phyloP scores from a whole-genome alignment of 352 stramenopile species.

The Pythium utonaiense region DNA sequence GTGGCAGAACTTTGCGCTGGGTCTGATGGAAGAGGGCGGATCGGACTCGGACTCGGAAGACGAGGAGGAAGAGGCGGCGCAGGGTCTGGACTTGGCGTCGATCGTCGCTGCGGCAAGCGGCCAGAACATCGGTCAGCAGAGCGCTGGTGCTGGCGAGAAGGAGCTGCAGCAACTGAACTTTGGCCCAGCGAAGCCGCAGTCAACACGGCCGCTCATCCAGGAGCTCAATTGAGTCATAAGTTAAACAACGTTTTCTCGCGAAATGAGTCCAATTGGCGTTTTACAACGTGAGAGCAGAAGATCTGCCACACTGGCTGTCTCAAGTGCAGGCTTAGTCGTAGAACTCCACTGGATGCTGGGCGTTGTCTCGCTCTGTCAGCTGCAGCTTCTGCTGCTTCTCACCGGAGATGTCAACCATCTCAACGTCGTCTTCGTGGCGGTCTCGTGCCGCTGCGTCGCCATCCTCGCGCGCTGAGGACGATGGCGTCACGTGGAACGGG shows the following conservation, averaged over 20 bases:
- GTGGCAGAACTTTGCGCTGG: constrained; percentile 83
- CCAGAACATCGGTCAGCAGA: neutral
- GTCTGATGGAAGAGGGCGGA: constrained; percentile 51
- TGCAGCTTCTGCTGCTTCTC: constrained; percentile 54
- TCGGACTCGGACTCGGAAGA: constrained; percentile 27
- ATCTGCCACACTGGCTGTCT: neutral
- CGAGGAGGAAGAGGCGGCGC: constrained; percentile 25
- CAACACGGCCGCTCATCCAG: constrained; percentile 65
- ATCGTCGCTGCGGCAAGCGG: constrained; percentile 9
- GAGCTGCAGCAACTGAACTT: constrained; percentile 33
- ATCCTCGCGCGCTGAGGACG: constrained; percentile 38
- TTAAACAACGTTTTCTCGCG: neutral
- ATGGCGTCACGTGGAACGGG: constrained; percentile 91
- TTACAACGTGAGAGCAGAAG: no score
- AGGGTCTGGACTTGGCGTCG: constrained; percentile 29
- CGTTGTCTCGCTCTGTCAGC: constrained; percentile 46
- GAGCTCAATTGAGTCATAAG: constrained; percentile 39
- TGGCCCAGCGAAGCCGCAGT: constrained; percentile 25
- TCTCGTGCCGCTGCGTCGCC: constrained; percentile 47
- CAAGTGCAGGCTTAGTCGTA: constrained; percentile 52
- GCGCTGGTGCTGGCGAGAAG: neutral
- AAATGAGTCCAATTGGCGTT: neutral
- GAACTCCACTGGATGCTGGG: constrained; percentile 67
- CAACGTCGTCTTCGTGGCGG: constrained; percentile 56
- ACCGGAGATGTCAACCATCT: constrained; percentile 66